These are phyloP conservation scores for Moricandia arvensis DNA, from an alignment of 345 rosid species.

Conservation along the genomic window DNA sequence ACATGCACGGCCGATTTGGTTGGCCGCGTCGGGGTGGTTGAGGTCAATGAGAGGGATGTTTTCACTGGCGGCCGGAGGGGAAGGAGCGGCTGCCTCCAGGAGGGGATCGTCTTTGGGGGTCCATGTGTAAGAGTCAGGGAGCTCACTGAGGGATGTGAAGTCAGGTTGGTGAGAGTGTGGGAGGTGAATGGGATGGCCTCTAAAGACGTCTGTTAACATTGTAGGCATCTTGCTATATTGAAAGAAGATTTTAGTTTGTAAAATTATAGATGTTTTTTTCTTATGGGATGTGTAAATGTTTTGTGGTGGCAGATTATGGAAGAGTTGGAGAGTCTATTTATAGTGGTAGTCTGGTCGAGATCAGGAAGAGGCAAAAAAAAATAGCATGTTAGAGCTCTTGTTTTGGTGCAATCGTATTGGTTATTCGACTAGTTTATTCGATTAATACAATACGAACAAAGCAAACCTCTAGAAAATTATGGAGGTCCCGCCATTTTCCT, in stretches of 20 bases:
- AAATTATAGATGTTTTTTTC: background rate
- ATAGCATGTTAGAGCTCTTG: slow-evolving; percentile 1
- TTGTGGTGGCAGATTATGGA: slow-evolving; percentile 16
- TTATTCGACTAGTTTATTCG: slow-evolving; percentile 33
- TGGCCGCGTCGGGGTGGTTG: slow-evolving; percentile 39
- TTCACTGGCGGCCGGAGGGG: slow-evolving; percentile 18
- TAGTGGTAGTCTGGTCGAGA: slow-evolving; percentile 32
- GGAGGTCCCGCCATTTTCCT: slow-evolving; percentile 43
- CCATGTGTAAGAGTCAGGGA: slow-evolving; percentile 67
- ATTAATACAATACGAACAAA: slow-evolving; percentile 36
- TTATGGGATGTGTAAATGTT: slow-evolving; percentile 12
- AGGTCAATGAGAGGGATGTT: slow-evolving; percentile 62
- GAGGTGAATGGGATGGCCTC: slow-evolving; percentile 53
- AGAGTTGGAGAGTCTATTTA: slow-evolving; percentile 31
- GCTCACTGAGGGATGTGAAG: slow-evolving; percentile 43
- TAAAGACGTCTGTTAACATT: slow-evolving; percentile 51
- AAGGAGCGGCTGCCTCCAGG: slow-evolving; percentile 22
- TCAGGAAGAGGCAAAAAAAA: slow-evolving; percentile 27
- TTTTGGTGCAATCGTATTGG: slow-evolving; percentile 27
- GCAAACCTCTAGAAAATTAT: slow-evolving; percentile 35
- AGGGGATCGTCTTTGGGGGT: slow-evolving; percentile 32
- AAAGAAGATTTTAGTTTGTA: background rate
- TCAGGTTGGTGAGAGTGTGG: slow-evolving; percentile 54
- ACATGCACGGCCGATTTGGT: slow-evolving; percentile 52
- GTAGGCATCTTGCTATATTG: slow-evolving; percentile 32